phyloP scores from a whole-genome alignment of 352 stramenopile species.

The Phytophthora brassicae region DNA sequence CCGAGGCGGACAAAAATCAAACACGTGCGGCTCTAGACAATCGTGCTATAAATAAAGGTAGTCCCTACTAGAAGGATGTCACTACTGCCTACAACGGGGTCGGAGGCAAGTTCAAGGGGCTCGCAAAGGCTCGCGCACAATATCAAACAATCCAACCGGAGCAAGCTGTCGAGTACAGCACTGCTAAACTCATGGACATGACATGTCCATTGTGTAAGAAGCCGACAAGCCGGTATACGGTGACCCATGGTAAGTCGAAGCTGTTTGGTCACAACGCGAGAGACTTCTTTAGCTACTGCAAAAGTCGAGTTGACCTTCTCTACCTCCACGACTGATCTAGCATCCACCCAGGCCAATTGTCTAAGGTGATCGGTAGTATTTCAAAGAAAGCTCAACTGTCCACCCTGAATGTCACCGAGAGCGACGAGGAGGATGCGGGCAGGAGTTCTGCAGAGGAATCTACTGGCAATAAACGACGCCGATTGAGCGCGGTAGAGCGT shows the following conservation, averaged over 20 bases:
- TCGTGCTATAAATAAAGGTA: neutral
- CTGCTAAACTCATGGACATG: neutral
- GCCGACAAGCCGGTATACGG: neutral
- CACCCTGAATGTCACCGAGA: neutral
- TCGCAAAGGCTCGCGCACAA: neutral
- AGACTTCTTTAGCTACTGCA: neutral
- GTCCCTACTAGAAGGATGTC: neutral
- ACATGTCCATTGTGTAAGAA: too few relatives aligned
- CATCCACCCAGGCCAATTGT: neutral
- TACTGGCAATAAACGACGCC: neutral
- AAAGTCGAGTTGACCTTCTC: neutral
- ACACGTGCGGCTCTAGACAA: neutral
- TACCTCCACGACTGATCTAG: neutral
- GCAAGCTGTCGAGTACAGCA: neutral
- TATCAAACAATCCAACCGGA: neutral
- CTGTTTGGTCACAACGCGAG: neutral
- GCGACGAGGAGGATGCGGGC: too few relatives aligned
- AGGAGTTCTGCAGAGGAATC: neutral
- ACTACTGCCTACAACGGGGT: neutral
- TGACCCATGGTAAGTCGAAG: neutral
- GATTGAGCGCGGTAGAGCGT: neutral
- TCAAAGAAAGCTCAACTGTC: neutral
- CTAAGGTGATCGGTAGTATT: neutral
- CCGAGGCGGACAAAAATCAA: conserved; percentile 1
- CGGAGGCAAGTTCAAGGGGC: neutral